Evolutionary conservation across 2,329 filamentous ascomycete species (phyloP).

Genomic region (Nemania bipapillata): DNA sequence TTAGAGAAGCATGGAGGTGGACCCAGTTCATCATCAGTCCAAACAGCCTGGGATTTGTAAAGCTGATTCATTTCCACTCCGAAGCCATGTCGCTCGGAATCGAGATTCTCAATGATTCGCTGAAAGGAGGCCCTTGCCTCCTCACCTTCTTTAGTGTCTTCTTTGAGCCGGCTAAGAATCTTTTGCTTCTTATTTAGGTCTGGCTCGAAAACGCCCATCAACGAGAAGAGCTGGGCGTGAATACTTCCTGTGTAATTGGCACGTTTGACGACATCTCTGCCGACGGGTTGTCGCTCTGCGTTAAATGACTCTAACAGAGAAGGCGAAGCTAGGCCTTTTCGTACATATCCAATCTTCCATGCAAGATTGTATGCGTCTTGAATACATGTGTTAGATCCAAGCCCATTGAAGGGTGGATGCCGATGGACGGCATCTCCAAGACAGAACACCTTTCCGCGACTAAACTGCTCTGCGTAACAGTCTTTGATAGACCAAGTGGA

Average conservation of each 20-base stretch:
- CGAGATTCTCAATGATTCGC: conserved; percentile 26
- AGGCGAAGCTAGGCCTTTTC: conserved; percentile 28
- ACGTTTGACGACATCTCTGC: conserved; percentile 31
- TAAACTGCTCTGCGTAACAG: conserved; percentile 32
- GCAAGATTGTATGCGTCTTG: conserved; percentile 37
- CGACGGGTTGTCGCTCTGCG: conserved; percentile 32
- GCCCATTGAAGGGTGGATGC: conserved; percentile 33
- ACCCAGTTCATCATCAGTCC: conserved; percentile 27
- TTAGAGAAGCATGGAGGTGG: conserved; percentile 24
- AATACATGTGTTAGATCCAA: conserved; percentile 33
- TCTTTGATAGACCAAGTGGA: conserved; percentile 32
- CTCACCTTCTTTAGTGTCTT: conserved; percentile 28
- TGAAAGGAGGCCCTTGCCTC: conserved; percentile 27
- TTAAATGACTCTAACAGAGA: conserved; percentile 28
- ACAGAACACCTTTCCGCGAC: conserved; percentile 29
- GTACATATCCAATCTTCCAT: conserved; percentile 36
- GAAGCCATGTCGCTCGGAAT: conserved; percentile 31
- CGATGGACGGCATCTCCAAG: conserved; percentile 33
- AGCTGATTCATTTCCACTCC: conserved; percentile 34
- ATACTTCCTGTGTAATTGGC: conserved; percentile 29
- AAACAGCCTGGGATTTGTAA: conserved; percentile 30
- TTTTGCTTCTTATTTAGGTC: conserved; percentile 26
- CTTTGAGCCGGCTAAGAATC: conserved; percentile 23
- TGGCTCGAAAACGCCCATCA: conserved; percentile 32
- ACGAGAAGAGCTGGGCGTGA: conserved; percentile 25